Conservation (phyloP, 176 grass and related monocot species). For the Dendrocalamus sinicus region DNA sequence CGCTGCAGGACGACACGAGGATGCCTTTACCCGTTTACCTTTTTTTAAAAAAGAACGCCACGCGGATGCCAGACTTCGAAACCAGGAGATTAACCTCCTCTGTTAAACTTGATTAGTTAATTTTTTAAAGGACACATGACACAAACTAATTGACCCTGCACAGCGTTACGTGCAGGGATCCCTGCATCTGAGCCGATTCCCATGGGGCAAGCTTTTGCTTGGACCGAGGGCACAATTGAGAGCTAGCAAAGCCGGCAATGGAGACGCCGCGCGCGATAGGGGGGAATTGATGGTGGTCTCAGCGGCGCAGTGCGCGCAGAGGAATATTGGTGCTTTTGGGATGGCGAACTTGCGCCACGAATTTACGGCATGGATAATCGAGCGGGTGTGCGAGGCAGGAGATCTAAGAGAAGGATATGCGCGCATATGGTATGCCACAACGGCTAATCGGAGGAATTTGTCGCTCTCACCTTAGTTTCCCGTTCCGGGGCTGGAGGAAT, state of each 20-base stretch:
- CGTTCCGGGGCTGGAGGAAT: neutral
- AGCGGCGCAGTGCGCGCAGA: neutral
- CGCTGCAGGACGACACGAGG: no score
- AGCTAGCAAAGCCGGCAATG: slow-evolving; percentile 22
- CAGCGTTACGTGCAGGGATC: no score
- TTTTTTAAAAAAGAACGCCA: no score
- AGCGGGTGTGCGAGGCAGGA: neutral
- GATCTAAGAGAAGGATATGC: slow-evolving; percentile 24
- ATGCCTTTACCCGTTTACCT: no score
- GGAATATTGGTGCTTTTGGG: slow-evolving; percentile 33
- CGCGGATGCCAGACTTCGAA: no score
- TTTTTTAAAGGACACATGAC: no score
- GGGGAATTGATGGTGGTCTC: neutral
- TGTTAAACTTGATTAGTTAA: no score
- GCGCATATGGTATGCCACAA: neutral
- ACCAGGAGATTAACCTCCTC: no score
- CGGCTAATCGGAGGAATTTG: neutral
- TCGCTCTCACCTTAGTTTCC: slow-evolving; percentile 35
- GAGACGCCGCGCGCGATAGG: neutral
- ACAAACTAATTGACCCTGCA: no score
- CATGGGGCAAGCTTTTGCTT: slow-evolving; percentile 31
- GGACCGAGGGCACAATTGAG: slow-evolving; percentile 25
- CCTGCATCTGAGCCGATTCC: no score
- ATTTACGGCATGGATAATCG: neutral
- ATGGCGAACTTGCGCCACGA: neutral